phyloP scores from a whole-genome alignment of 179 eudicot species.

The Spinacia oleracea region DNA sequence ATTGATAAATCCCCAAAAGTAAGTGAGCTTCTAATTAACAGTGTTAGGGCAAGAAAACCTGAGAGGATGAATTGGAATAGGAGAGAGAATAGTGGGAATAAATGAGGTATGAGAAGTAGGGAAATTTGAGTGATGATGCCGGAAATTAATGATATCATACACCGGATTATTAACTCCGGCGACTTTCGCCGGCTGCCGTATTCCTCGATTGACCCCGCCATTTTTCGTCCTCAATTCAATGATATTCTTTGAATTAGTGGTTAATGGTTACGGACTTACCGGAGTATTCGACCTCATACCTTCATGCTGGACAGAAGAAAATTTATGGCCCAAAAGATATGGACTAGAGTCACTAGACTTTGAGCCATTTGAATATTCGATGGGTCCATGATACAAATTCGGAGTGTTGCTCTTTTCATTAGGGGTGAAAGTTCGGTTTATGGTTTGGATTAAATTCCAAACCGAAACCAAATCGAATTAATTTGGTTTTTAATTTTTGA shows the following conservation, averaged over 20 bases:
- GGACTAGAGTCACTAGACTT: too few species aligned
- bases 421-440: too few species aligned
- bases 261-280: too few species aligned
- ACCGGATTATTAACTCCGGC: constrained; percentile 33
- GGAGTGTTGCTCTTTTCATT: too few species aligned
- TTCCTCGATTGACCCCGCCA: background rate
- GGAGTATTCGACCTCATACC: background rate
- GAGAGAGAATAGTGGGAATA: constrained; percentile 42
- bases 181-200: constrained; percentile 6
- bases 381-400: too few species aligned
- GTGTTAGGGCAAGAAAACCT: constrained; percentile 30
- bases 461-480: too few species aligned
- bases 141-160: constrained; percentile 32
- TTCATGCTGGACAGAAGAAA: background rate
- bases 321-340: too few species aligned
- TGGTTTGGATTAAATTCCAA: too few species aligned
- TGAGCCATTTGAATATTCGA: too few species aligned
- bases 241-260: background rate
- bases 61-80: constrained; percentile 44
- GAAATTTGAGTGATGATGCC: constrained; percentile 41
- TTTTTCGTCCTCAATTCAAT: background rate
- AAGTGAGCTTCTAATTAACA: background rate
- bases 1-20: background rate
- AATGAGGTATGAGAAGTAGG: constrained; percentile 38
- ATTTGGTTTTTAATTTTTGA: too few species aligned